These are phyloP conservation scores for Nemania bipapillata DNA, from an alignment of 2,329 filamentous ascomycete species.

Conservation along the genomic window DNA sequence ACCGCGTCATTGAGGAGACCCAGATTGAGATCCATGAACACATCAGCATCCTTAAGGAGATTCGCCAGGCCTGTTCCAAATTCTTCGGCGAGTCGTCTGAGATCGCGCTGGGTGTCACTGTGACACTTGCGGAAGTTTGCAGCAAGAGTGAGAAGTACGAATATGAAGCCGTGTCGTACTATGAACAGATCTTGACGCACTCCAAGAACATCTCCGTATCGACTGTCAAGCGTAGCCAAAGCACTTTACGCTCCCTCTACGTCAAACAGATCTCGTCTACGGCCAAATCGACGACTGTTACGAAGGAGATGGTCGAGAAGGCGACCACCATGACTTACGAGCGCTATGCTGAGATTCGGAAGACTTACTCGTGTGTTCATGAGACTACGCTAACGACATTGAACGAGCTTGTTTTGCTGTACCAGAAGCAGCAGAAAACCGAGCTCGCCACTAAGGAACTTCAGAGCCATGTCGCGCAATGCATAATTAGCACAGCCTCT, in stretches of 20 bases:
- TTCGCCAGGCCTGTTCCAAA: constrained; percentile 29
- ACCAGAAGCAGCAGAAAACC: constrained; percentile 30
- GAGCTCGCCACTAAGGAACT: constrained; percentile 34
- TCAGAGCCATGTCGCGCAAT: constrained; percentile 16
- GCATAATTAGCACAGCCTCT: constrained; percentile 24
- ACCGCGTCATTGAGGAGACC: constrained; percentile 36
- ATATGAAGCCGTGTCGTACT: constrained; percentile 37
- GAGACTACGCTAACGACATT: constrained; percentile 30
- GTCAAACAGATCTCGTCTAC: constrained; percentile 36
- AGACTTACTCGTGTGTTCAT: constrained; percentile 30
- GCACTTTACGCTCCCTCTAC: constrained; percentile 32
- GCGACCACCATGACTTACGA: constrained; percentile 34
- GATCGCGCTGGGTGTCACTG: constrained; percentile 30
- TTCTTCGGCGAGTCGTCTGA: constrained; percentile 35
- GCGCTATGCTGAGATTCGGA: constrained; percentile 33
- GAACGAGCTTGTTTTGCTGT: constrained; percentile 33
- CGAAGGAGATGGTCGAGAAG: constrained; percentile 37
- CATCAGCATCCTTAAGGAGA: constrained; percentile 34
- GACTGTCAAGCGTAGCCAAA: constrained; percentile 32
- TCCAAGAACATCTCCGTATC: constrained; percentile 31
- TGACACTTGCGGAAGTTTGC: constrained; percentile 34
- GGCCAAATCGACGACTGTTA: constrained; percentile 21
- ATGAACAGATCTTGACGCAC: constrained; percentile 34
- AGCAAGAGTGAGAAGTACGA: constrained; percentile 38
- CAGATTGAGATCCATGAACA: constrained; percentile 36